These are phyloP conservation scores for Yamadazyma philogaea DNA, from an alignment of 805 yeast species.

Conservation along the genomic window DNA sequence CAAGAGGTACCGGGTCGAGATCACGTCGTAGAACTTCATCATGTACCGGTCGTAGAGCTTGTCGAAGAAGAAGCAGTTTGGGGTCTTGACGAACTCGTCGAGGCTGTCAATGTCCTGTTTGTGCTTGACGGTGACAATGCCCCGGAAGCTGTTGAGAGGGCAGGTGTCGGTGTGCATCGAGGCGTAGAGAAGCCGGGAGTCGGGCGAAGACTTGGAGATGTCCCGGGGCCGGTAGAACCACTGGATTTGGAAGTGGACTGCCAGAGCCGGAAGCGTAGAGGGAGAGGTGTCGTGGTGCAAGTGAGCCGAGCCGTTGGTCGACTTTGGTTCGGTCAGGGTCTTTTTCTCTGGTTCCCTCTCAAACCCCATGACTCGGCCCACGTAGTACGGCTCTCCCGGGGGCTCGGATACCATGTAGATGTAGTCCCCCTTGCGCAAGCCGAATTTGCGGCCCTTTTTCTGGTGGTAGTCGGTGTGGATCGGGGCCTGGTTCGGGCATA, in stretches of 20 bases:
- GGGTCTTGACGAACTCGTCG: constrained; percentile 50
- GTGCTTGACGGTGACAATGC: constrained; percentile 68
- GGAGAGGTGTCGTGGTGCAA: constrained; percentile 13
- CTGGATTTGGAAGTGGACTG: constrained; percentile 65
- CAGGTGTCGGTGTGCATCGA: constrained; percentile 85
- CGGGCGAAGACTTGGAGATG: constrained; percentile 61
- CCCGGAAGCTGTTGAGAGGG: constrained; percentile 72
- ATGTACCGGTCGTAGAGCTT: constrained; percentile 83
- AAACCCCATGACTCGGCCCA: constrained; percentile 82
- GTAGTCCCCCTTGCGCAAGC: constrained; percentile 54
- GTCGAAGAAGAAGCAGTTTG: constrained; percentile 81
- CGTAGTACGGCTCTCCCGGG: constrained; percentile 89
- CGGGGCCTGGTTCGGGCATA: constrained; percentile 32
- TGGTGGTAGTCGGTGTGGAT: not conserved
- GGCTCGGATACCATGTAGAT: constrained; percentile 88
- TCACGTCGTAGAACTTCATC: constrained; percentile 74
- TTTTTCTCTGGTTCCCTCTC: constrained; percentile 11
- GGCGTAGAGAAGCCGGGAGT: constrained; percentile 75
- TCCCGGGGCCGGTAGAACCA: constrained; percentile 93
- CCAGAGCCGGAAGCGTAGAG: constrained; percentile 35
- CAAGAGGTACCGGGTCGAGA: constrained; percentile 55
- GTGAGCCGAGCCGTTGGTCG: too few species aligned
- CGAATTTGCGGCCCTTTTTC: constrained; percentile 14
- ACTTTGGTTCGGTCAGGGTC: too few species aligned
- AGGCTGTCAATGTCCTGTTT: constrained; percentile 61